Evolutionary conservation across 805 yeast species (phyloP).

Genomic region (Candida vartiovaarae): DNA sequence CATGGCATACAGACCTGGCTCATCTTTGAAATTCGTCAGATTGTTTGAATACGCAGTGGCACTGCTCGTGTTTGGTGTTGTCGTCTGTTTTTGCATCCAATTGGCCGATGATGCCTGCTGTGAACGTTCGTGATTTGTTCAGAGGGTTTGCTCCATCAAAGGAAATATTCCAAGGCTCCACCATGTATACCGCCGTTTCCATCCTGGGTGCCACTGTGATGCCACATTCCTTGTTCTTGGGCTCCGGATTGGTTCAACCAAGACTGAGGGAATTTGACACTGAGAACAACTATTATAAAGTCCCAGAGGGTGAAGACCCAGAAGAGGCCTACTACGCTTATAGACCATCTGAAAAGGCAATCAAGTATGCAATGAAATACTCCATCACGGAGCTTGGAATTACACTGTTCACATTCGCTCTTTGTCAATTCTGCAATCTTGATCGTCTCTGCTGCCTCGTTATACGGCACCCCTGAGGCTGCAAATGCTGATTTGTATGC

Average conservation of each 20-base stretch:
- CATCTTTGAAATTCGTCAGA: conserved; percentile 65
- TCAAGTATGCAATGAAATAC: conserved; percentile 61
- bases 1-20: conserved; percentile 72
- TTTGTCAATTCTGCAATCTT: conserved; percentile 83
- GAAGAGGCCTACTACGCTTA: conserved; percentile 41
- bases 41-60: conserved; percentile 74
- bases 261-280: conserved; percentile 70
- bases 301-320: conserved; percentile 19
- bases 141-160: conserved; percentile 67
- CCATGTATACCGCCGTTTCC: conserved; percentile 69
- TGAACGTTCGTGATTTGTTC: conserved; percentile 39
- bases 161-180: conserved; percentile 46
- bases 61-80: conserved; percentile 63
- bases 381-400: conserved; percentile 65
- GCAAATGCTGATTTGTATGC: conserved; percentile 75
- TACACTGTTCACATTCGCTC: conserved; percentile 70
- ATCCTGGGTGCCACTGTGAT: conserved; percentile 90
- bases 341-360: conserved; percentile 67
- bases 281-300: conserved; percentile 41
- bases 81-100: conserved; percentile 72
- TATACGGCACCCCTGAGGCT: conserved; percentile 65
- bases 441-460: conserved; percentile 73
- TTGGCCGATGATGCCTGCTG: conserved; percentile 47
- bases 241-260: conserved; percentile 83
- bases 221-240: conserved; percentile 86